phyloP scores from a whole-genome alignment of 257 asterid species.

The Penstemon barbatus region DNA sequence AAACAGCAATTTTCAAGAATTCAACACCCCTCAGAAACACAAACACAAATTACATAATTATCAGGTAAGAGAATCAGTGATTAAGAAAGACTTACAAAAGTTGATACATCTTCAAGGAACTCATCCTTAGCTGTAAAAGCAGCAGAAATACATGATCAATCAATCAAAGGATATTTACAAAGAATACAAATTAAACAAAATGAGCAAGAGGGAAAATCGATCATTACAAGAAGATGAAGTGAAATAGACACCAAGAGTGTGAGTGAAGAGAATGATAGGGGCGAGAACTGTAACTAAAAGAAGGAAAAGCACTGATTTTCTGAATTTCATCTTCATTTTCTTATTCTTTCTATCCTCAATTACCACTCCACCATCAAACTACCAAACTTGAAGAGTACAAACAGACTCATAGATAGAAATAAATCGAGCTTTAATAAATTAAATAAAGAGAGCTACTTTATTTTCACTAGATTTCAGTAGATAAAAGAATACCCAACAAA shows the following conservation, averaged over 20 bases:
- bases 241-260: constrained; percentile 62
- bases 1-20: constrained; percentile 29
- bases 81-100: constrained; percentile 54
- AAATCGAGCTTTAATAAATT: too few species aligned
- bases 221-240: constrained; percentile 65
- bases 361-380: neutral
- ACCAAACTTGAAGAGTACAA: constrained; percentile 19
- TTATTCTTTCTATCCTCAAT: neutral
- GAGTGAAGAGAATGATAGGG: constrained; percentile 72
- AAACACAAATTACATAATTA: neutral
- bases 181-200: neutral
- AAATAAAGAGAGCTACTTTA: too few species aligned
- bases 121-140: constrained; percentile 59
- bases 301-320: constrained; percentile 60
- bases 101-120: constrained; percentile 70
- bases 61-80: constrained; percentile 18
- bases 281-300: constrained; percentile 75
- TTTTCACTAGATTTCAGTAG: too few species aligned
- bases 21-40: constrained; percentile 15
- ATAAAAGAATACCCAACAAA: too few species aligned
- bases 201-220: constrained; percentile 2
- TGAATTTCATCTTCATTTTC: constrained; percentile 52
- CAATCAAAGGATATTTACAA: neutral
- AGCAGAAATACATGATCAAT: constrained; percentile 7
- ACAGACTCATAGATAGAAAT: neutral